phyloP scores from a whole-genome alignment of 2,329 filamentous ascomycete genomes.

The Hyphodiscus sp. region DNA sequence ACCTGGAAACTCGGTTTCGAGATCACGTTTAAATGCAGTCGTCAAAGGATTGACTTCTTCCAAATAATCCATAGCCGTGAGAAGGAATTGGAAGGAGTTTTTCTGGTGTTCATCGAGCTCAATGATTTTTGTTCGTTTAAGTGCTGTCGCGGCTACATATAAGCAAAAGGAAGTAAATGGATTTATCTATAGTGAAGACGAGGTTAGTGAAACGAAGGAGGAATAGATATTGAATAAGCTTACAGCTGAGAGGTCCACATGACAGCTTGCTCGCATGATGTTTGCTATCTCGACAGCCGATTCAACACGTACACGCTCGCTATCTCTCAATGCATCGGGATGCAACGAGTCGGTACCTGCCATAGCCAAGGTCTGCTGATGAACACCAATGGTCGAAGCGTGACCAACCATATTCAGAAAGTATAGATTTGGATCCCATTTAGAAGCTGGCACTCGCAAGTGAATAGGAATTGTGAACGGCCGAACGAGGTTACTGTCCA shows the following conservation, averaged over 20 bases:
- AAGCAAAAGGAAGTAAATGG: background rate
- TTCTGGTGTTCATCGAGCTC: background rate
- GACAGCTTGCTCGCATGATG: background rate
- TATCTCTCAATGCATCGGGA: background rate
- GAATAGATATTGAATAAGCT: background rate
- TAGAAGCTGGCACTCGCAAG: background rate
- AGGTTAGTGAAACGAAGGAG: background rate
- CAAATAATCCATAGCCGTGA: background rate
- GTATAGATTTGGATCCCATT: background rate
- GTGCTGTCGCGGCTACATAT: background rate
- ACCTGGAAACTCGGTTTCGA: background rate
- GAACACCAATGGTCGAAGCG: background rate
- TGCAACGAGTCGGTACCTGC: background rate
- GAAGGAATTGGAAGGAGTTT: background rate
- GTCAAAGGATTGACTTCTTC: background rate
- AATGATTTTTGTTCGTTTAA: background rate
- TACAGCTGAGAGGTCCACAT: background rate
- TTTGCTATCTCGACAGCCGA: background rate
- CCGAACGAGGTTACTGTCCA: background rate
- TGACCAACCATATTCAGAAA: background rate
- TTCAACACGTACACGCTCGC: background rate
- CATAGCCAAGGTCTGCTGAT: background rate
- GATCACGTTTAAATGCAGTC: background rate
- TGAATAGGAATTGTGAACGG: background rate
- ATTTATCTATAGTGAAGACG: background rate